Conservation (phyloP, 352 stramenopile species). For the Phytophthora fragariaefolia region DNA sequence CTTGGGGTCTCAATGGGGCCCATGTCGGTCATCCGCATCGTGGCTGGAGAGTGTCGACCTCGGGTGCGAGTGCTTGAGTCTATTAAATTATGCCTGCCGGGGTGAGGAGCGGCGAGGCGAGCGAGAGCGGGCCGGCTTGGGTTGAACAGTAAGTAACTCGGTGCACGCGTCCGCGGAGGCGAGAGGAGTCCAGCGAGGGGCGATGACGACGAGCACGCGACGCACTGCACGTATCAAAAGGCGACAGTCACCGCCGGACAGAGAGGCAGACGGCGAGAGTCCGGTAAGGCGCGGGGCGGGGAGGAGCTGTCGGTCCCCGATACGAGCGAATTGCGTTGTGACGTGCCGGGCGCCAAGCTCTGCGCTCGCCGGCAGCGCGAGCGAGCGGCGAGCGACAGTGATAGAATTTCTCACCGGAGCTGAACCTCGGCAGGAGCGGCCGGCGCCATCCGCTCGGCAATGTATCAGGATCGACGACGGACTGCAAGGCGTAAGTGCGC, state of each 20-base stretch:
- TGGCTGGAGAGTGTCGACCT: constrained; percentile 5
- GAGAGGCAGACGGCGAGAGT: background rate
- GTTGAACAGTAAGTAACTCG: constrained; percentile 15
- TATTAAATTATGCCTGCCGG: constrained; percentile 25
- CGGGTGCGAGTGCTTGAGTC: constrained; percentile 12
- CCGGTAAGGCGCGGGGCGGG: background rate
- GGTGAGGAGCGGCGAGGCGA: background rate
- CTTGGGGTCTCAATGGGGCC: constrained; percentile 39
- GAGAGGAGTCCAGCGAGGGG: constrained; percentile 22
- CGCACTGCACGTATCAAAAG: constrained; percentile 24
- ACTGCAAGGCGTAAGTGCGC: constrained; percentile 33
- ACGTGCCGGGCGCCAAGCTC: constrained; percentile 6
- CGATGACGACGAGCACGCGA: background rate
- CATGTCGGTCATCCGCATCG: constrained; percentile 43
- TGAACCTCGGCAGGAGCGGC: constrained; percentile 46
- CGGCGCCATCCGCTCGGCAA: constrained; percentile 33
- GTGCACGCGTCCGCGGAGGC: constrained; percentile 14
- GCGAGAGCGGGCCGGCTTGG: background rate
- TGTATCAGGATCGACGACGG: constrained; percentile 50
- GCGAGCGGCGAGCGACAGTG: constrained; percentile 19
- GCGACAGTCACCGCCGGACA: background rate
- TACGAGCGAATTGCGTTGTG: constrained; percentile 50
- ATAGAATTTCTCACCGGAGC: constrained; percentile 45
- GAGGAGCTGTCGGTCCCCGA: constrained; percentile 21
- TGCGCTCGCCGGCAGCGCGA: constrained; percentile 11